A percentile compares a stretch with the other conserved stretches of the same genome.
Conservation (phyloP, 805 yeast genomes). For the Saccharomycopsis synnaedendra region DNA sequence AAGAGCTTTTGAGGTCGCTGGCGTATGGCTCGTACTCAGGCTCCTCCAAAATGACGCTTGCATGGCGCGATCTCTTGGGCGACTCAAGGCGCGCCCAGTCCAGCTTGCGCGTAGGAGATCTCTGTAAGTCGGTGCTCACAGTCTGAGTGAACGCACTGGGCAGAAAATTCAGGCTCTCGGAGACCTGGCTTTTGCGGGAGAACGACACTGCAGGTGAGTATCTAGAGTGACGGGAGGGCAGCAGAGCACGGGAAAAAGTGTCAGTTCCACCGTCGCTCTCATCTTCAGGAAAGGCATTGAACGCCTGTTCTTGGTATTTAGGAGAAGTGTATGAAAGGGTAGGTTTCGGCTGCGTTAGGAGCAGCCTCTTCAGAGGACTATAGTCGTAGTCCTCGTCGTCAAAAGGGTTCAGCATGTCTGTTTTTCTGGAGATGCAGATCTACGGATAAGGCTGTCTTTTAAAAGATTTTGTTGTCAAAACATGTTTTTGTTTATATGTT, state of each 20-base stretch:
- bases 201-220: constrained; percentile 35
- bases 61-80: constrained; percentile 47
- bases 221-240: constrained; percentile 18
- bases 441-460: too few species aligned
- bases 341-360: constrained; percentile 12
- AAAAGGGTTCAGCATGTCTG: constrained; percentile 18
- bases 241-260: constrained; percentile 1
- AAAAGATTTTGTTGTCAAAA: too few species aligned
- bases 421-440: neutral
- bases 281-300: constrained; percentile 10
- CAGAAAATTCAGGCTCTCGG: constrained; percentile 22
- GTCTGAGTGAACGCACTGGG: constrained; percentile 30
- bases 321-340: constrained; percentile 11
- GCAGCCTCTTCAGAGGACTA: constrained; percentile 12
- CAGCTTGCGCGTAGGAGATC: constrained; percentile 46
- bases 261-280: neutral
- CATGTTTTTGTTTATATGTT: too few species aligned
- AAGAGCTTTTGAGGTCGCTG: constrained; percentile 13
- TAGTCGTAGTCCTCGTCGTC: constrained; percentile 20
- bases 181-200: constrained; percentile 21
- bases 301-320: constrained; percentile 8
- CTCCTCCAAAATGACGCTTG: constrained; percentile 37
- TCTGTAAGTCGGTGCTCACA: constrained; percentile 21
- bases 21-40: constrained; percentile 24
- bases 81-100: constrained; percentile 60